These are phyloP conservation scores for Coccomyxa sp. DNA, from an alignment of 139 green algal species.

Conservation along the genomic window DNA sequence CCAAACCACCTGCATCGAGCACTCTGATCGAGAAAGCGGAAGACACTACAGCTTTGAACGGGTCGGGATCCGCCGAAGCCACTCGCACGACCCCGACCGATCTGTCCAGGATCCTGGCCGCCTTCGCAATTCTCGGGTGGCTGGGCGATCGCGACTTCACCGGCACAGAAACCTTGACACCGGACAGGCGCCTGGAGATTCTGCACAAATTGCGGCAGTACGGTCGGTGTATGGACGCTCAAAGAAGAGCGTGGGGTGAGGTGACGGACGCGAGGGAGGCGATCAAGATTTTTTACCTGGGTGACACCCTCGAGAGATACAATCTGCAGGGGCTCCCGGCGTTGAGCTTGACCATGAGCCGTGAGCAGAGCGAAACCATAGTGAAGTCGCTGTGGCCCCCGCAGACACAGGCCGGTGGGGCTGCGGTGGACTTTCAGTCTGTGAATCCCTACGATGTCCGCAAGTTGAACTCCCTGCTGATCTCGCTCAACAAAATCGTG, in stretches of 20 bases:
- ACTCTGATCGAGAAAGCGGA: neutral
- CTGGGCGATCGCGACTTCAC: neutral
- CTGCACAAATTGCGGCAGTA: neutral
- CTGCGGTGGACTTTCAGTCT: neutral
- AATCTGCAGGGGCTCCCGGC: neutral
- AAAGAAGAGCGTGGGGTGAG: neutral
- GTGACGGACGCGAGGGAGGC: neutral
- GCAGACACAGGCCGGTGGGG: neutral
- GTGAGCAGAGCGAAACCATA: neutral
- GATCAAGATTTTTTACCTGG: neutral
- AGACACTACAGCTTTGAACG: neutral
- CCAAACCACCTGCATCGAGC: neutral
- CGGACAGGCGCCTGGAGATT: neutral
- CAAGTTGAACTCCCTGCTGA: neutral
- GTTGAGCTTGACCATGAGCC: neutral
- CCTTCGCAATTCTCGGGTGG: neutral
- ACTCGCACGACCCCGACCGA: neutral
- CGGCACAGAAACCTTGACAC: neutral
- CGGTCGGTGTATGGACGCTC: neutral
- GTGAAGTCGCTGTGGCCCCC: neutral
- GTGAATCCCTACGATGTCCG: neutral
- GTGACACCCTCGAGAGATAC: neutral
- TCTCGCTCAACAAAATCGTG: constrained; percentile 1
- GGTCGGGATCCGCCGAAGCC: neutral
- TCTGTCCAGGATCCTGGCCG: neutral